phyloP scores from a whole-genome alignment of 1,284 basidiomycete species.

The Sporisorium graminicola region DNA sequence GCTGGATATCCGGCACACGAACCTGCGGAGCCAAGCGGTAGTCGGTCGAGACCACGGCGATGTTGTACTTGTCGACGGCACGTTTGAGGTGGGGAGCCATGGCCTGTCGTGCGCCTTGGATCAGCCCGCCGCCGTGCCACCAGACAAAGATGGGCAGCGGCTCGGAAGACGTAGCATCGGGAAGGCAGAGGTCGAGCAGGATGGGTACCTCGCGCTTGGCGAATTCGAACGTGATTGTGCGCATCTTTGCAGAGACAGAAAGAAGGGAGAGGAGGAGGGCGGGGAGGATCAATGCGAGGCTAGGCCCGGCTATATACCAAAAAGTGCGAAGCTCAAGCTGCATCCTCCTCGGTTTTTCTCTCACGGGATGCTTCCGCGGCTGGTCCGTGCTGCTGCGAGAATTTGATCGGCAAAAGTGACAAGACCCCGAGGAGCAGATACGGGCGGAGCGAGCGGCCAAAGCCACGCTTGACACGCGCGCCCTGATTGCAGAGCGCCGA shows the following conservation, averaged over 20 bases:
- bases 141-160: constrained; percentile 50
- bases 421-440: constrained; percentile 9
- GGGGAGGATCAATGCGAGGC: not conserved
- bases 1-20: constrained; percentile 43
- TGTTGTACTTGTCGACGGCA: constrained; percentile 45
- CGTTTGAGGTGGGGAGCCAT: constrained; percentile 49
- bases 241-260: constrained; percentile 10
- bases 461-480: constrained; percentile 7
- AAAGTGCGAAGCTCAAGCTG: not conserved
- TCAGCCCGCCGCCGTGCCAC: constrained; percentile 54
- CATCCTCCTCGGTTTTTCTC: constrained; percentile 5
- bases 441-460: not conserved
- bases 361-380: constrained; percentile 30
- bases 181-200: constrained; percentile 45
- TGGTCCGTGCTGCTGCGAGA: constrained; percentile 19
- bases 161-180: constrained; percentile 19
- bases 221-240: constrained; percentile 41
- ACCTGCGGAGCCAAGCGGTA: constrained; percentile 54
- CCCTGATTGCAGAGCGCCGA: constrained; percentile 9
- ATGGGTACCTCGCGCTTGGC: constrained; percentile 41
- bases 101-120: constrained; percentile 45
- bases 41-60: constrained; percentile 52
- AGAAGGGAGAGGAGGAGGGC: not conserved
- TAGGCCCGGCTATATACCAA: constrained; percentile 19
- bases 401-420: not conserved